phyloP scores from a whole-genome alignment of 192 early-diverging fungal species.

The Linnemannia hyalina region DNA sequence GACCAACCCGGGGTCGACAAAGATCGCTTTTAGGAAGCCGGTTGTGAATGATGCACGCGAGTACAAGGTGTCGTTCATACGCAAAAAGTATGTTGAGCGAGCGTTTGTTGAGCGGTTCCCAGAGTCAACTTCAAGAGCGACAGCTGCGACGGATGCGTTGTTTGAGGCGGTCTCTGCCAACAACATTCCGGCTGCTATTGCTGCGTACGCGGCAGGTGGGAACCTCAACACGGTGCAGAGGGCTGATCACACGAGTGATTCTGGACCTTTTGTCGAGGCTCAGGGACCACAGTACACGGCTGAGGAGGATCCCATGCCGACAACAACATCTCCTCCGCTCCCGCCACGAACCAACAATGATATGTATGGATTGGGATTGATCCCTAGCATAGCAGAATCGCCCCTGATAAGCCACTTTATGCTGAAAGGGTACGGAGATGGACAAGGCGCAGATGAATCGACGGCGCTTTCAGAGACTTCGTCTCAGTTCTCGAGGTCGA shows the following conservation, averaged over 20 bases:
- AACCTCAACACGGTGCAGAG: slow-evolving; percentile 58
- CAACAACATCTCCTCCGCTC: slow-evolving; percentile 6
- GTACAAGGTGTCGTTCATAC: slow-evolving; percentile 68
- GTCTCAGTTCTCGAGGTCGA: slow-evolving; percentile 31
- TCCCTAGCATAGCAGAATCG: not conserved
- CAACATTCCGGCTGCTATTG: slow-evolving; percentile 55
- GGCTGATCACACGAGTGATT: slow-evolving; percentile 15
- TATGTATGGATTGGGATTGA: not conserved
- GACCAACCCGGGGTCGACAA: not conserved
- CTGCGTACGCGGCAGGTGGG: slow-evolving; percentile 56
- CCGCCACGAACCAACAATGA: slow-evolving; percentile 4
- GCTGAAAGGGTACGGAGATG: not conserved
- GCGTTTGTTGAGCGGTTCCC: slow-evolving; percentile 54
- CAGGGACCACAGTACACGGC: not conserved
- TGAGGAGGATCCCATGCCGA: not conserved
- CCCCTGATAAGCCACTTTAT: not conserved
- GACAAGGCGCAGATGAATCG: not conserved
- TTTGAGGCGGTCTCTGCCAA: slow-evolving; percentile 58
- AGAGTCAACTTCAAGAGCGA: not conserved
- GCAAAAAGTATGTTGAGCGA: slow-evolving; percentile 68
- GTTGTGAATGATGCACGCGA: slow-evolving; percentile 62
- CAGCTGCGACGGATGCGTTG: slow-evolving; percentile 47
- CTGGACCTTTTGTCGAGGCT: slow-evolving; percentile 21
- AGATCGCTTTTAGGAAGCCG: slow-evolving; percentile 53
- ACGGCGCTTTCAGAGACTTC: slow-evolving; percentile 18